Conservation (phyloP, 106 monocot species). For the Dendrobium catenatum region DNA sequence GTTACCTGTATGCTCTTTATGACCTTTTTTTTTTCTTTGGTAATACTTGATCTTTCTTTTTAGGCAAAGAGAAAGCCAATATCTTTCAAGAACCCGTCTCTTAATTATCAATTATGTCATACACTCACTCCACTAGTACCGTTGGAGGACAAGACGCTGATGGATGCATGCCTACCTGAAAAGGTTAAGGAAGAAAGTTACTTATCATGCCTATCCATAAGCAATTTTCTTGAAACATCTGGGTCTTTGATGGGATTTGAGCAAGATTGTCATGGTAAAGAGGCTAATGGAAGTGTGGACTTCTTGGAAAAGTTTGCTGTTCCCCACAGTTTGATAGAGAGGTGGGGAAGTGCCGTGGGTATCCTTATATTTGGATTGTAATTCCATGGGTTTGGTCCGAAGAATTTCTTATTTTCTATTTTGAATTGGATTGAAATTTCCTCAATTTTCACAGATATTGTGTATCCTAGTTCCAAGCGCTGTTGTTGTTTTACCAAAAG, state of each 20-base stretch:
- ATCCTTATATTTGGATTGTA: slow-evolving; percentile 26
- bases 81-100: slow-evolving; percentile 40
- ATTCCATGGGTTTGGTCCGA: not conserved
- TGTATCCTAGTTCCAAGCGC: slow-evolving; percentile 70
- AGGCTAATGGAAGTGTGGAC: slow-evolving; percentile 15
- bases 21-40: not conserved
- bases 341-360: slow-evolving; percentile 99
- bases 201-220: slow-evolving; percentile 44
- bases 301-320: slow-evolving; percentile 30
- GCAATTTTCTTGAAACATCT: slow-evolving; percentile 46
- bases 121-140: slow-evolving; percentile 23
- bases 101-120: slow-evolving; percentile 34
- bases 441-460: slow-evolving; percentile 58
- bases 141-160: not conserved
- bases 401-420: not conserved
- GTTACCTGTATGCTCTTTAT: not conserved
- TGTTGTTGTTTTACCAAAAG: slow-evolving; percentile 99
- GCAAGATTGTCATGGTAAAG: slow-evolving; percentile 6
- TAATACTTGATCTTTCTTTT: slow-evolving; percentile 1
- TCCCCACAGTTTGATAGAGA: slow-evolving; percentile 67
- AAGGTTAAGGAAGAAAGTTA: slow-evolving; percentile 13
- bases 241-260: not conserved
- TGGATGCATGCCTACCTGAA: not conserved
- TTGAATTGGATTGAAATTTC: not conserved
- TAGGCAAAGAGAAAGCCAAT: slow-evolving; percentile 87